Evolutionary conservation across 768 basidiomycete genomes (phyloP).

Genomic region (Pulveroboletus ravenelii): DNA sequence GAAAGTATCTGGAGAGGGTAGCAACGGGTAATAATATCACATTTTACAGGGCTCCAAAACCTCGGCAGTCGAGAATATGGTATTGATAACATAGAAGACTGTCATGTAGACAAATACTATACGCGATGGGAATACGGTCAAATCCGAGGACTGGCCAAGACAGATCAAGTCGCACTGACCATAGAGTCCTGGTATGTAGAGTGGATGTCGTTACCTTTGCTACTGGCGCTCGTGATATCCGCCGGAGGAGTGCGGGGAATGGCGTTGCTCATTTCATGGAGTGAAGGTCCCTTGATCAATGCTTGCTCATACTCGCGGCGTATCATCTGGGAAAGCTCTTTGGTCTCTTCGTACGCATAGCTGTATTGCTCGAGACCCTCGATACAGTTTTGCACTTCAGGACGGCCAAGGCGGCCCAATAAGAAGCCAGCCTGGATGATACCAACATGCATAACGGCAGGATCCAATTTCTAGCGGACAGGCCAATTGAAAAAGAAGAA

Average conservation of each 20-base stretch:
- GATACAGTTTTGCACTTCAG: constrained; percentile 80
- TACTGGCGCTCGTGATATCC: constrained; percentile 14
- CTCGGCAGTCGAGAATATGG: constrained; percentile 18
- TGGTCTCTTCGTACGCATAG: constrained; percentile 81
- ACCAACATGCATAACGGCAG: constrained; percentile 85
- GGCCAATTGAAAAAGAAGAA: constrained; percentile 2
- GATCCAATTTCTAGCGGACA: constrained; percentile 59
- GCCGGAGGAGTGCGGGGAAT: constrained; percentile 21
- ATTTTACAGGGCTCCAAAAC: constrained; percentile 19
- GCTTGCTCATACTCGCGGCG: constrained; percentile 44
- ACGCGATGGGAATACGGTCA: constrained; percentile 7
- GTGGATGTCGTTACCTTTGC: constrained; percentile 17
- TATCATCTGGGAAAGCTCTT: constrained; percentile 70
- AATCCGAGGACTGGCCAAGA: not conserved
- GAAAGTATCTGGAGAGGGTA: constrained; percentile 11
- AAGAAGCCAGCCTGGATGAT: constrained; percentile 80
- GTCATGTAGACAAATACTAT: constrained; percentile 26
- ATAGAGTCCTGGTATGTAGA: constrained; percentile 18
- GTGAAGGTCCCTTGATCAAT: constrained; percentile 32
- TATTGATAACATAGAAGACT: constrained; percentile 22
- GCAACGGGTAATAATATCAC: constrained; percentile 18
- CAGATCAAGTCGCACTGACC: constrained; percentile 5
- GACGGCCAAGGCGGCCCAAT: constrained; percentile 76
- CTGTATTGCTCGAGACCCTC: constrained; percentile 85
- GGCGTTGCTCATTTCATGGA: constrained; percentile 39